Percentiles rank a stretch among this genome's conserved stretches.
phyloP scores from a whole-genome alignment of 1,284 basidiomycete species.

The Irpex sp. region DNA sequence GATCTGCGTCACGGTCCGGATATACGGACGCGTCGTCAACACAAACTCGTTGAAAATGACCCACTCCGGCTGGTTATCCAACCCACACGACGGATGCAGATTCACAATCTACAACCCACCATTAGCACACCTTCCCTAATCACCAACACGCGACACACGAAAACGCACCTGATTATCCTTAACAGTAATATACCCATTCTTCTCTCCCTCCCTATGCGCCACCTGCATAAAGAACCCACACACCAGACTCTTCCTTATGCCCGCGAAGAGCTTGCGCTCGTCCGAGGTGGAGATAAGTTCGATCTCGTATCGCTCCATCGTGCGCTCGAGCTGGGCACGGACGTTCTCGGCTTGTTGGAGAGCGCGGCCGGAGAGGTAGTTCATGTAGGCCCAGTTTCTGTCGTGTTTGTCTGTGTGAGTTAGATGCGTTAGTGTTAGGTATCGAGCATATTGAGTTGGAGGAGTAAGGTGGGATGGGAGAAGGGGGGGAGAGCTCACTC shows the following conservation, averaged over 20 bases:
- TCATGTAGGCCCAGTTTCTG: conserved; percentile 90
- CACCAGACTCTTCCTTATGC: conserved; percentile 83
- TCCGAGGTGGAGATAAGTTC: conserved; percentile 79
- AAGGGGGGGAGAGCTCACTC: conserved; percentile 40
- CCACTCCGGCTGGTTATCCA: conserved; percentile 95
- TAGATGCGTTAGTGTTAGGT: conserved; percentile 23
- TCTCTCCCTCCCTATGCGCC: conserved; percentile 94
- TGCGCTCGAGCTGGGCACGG: conserved; percentile 86
- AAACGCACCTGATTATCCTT: conserved; percentile 85
- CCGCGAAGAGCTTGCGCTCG: conserved; percentile 74
- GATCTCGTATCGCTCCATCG: conserved; percentile 91
- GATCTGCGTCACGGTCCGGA: conserved; percentile 90
- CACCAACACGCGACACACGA: not conserved
- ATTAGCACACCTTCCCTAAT: conserved; percentile 4
- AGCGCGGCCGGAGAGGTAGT: conserved; percentile 85
- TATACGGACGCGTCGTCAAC: conserved; percentile 85
- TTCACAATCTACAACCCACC: conserved; percentile 60
- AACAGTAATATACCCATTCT: conserved; percentile 81
- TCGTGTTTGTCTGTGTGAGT: conserved; percentile 60
- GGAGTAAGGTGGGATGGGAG: too few relatives aligned
- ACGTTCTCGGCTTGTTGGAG: conserved; percentile 95
- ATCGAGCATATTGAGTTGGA: too few relatives aligned
- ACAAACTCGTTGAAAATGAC: conserved; percentile 99
- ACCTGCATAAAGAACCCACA: conserved; percentile 99
- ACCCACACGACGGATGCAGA: conserved; percentile 93